These are phyloP conservation scores for Basipetospora chlamydospora DNA, from an alignment of 2,329 filamentous ascomycete genomes.

Conservation along the genomic window DNA sequence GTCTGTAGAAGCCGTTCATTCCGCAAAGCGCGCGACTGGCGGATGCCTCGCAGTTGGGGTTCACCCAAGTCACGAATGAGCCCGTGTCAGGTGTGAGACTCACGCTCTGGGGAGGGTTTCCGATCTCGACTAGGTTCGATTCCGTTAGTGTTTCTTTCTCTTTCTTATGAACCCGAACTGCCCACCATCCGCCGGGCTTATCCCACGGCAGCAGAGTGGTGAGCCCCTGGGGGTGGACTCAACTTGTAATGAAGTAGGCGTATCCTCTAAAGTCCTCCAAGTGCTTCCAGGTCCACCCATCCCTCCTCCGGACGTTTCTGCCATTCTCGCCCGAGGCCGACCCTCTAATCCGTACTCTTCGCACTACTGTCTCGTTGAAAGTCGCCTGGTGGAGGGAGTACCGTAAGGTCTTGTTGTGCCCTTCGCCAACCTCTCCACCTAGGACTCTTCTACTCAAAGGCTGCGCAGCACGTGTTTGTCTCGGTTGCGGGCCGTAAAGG, in stretches of 20 bases:
- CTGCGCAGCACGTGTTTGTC: too few species aligned
- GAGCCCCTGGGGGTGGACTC: background rate
- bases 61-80: slow-evolving; percentile 48
- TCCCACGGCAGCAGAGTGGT: too few species aligned
- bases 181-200: too few species aligned
- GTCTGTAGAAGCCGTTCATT: slow-evolving; percentile 3
- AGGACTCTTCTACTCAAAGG: too few species aligned
- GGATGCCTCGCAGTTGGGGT: slow-evolving; percentile 12
- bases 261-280: slow-evolving; percentile 6
- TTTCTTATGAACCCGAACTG: too few species aligned
- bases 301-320: background rate
- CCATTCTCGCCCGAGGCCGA: background rate
- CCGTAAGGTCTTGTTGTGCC: background rate
- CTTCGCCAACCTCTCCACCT: too few species aligned
- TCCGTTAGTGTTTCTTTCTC: background rate
- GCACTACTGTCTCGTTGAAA: background rate
- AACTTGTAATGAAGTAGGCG: slow-evolving; percentile 5
- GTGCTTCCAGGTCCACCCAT: slow-evolving; percentile 5
- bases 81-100: slow-evolving; percentile 46
- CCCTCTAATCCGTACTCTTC: background rate
- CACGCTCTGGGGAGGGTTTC: slow-evolving; percentile 41
- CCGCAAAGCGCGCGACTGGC: slow-evolving; percentile 1
- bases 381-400: background rate
- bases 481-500: too few species aligned
- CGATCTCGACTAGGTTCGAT: slow-evolving; percentile 27